These are phyloP conservation scores for Populus deltoides DNA, from an alignment of 345 rosid genomes.

Conservation along the genomic window DNA sequence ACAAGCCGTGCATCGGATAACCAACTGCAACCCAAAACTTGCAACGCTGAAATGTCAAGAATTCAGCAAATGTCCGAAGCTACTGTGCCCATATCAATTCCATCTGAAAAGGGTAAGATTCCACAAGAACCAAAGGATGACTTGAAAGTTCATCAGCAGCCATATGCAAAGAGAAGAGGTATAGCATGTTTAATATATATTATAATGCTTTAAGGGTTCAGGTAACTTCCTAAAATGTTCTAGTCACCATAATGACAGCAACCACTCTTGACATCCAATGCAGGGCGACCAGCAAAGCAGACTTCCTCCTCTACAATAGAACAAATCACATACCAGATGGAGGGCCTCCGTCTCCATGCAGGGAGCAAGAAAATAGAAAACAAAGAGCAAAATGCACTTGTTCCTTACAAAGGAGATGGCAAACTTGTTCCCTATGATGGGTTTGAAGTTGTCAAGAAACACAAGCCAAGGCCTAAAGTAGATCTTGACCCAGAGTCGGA, in stretches of 20 bases:
- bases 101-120: conserved; percentile 25
- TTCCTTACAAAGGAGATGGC: conserved; percentile 55
- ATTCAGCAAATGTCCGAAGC: conserved; percentile 25
- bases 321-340: conserved; percentile 46
- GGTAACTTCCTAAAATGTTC: conserved; percentile 5
- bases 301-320: conserved; percentile 28
- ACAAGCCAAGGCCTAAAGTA: conserved; percentile 75
- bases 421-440: conserved; percentile 56
- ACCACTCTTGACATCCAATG: conserved; percentile 23
- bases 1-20: conserved; percentile 23
- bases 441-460: conserved; percentile 43
- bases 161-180: conserved; percentile 41
- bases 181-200: conserved; percentile 14
- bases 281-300: conserved; percentile 38
- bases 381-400: conserved; percentile 57
- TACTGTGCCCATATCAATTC: conserved; percentile 19
- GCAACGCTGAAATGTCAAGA: conserved; percentile 18
- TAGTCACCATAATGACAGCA: conserved; percentile 6
- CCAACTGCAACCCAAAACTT: conserved; percentile 14
- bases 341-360: conserved; percentile 42
- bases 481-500: conserved; percentile 85
- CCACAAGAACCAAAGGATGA: conserved; percentile 26
- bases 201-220: conserved; percentile 16
- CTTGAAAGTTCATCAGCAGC: conserved; percentile 15
- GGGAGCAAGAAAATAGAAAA: conserved; percentile 26